These are phyloP conservation scores for Solanum chacoense DNA, from an alignment of 305 asterid genomes.

Conservation along the genomic window DNA sequence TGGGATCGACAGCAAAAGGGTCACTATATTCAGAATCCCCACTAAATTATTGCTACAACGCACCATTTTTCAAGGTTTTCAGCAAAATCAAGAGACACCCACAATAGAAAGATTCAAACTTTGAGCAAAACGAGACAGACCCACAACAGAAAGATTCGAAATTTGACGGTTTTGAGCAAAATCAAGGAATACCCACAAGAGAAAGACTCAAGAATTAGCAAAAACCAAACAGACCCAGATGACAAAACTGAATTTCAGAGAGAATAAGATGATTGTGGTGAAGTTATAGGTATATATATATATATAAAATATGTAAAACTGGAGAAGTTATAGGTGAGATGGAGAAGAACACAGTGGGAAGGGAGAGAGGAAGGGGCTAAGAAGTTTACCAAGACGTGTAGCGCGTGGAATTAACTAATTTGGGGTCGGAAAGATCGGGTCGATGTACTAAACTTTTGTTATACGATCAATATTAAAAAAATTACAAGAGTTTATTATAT, in stretches of 20 bases:
- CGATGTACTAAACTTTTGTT: background rate
- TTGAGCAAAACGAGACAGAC: background rate
- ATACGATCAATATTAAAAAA: background rate
- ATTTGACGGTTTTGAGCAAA: background rate
- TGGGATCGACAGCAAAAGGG: constrained; percentile 55
- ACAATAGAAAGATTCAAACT: background rate
- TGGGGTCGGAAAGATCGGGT: background rate
- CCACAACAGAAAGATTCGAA: background rate
- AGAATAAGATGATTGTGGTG: background rate
- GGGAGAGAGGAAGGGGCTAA: background rate
- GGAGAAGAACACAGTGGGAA: background rate
- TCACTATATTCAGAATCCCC: constrained; percentile 51
- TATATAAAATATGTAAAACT: background rate
- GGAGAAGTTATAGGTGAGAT: background rate
- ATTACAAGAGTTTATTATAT: background rate
- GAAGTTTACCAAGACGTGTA: background rate
- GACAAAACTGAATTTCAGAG: background rate
- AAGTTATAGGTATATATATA: background rate
- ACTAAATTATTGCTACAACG: constrained; percentile 61
- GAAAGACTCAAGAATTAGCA: background rate
- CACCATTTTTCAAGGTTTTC: constrained; percentile 31
- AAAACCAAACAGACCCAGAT: background rate
- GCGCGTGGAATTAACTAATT: background rate
- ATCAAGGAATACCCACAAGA: background rate
- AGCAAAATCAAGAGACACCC: background rate